A percentile compares a stretch with the other conserved stretches of the same genome.
Conservation (phyloP, 371 early-diverging fungal species). For the Mucor circinelloides region DNA sequence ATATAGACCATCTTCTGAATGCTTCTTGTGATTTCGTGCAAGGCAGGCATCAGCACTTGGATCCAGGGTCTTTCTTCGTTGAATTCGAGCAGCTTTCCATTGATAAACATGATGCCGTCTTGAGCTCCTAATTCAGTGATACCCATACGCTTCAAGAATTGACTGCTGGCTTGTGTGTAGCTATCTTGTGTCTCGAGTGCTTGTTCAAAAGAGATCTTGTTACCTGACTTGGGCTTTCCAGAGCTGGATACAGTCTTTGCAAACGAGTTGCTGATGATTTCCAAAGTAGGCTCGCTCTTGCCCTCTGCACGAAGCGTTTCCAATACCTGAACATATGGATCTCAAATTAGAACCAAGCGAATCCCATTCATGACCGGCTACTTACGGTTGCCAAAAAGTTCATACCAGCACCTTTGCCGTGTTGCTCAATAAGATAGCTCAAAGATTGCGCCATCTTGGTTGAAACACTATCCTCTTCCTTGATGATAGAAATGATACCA, state of each 20-base stretch:
- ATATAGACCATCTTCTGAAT: slow-evolving; percentile 31
- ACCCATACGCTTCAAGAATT: slow-evolving; percentile 42
- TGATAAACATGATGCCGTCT: slow-evolving; percentile 70
- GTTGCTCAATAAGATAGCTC: slow-evolving; percentile 42
- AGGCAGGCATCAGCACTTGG: slow-evolving; percentile 32
- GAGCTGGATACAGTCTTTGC: background rate
- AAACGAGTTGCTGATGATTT: slow-evolving; percentile 14
- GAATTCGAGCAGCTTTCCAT: slow-evolving; percentile 74
- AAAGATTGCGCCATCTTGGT: slow-evolving; percentile 50
- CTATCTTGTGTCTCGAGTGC: slow-evolving; percentile 26
- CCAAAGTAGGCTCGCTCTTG: background rate
- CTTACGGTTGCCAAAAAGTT: slow-evolving; percentile 31
- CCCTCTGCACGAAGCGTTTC: background rate
- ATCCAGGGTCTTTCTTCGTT: slow-evolving; percentile 51
- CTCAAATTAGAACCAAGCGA: background rate
- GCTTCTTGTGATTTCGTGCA: slow-evolving; percentile 36
- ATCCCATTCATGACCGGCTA: background rate
- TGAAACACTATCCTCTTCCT: slow-evolving; percentile 33
- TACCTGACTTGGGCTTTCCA: slow-evolving; percentile 11
- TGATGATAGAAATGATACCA: slow-evolving; percentile 74
- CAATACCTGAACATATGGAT: slow-evolving; percentile 2
- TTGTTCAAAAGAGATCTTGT: slow-evolving; percentile 23
- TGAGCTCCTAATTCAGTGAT: slow-evolving; percentile 15
- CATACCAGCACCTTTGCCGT: slow-evolving; percentile 28
- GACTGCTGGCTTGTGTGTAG: slow-evolving; percentile 21